Percentiles rank a stretch among this genome's conserved stretches.
phyloP scores from a whole-genome alignment of 1,284 basidiomycete genomes.

The Cryptococcus hybrid region DNA sequence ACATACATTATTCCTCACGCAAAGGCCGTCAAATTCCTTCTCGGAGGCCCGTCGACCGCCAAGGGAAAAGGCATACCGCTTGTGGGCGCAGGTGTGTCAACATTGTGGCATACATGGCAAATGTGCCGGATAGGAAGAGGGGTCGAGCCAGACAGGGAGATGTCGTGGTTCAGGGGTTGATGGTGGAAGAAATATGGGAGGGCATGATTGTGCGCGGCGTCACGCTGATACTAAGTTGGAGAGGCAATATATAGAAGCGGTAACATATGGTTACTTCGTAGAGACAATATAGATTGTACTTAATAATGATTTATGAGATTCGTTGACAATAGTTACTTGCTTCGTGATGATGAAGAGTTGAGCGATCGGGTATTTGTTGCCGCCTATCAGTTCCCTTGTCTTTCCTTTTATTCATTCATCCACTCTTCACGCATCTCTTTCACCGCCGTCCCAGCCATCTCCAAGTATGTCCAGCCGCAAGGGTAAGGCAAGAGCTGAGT shows the following conservation, averaged over 20 bases:
- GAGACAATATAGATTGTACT: too few species aligned
- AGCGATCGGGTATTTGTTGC: too few species aligned
- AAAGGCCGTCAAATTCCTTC: slow-evolving; percentile 14
- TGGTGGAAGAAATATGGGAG: slow-evolving; percentile 29
- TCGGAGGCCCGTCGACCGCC: slow-evolving; percentile 23
- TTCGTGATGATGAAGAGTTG: too few species aligned
- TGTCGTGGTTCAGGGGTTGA: slow-evolving; percentile 32
- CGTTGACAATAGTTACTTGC: too few species aligned
- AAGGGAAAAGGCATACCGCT: slow-evolving; percentile 26
- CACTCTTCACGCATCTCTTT: too few species aligned
- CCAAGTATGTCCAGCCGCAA: neutral
- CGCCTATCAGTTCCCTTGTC: too few species aligned
- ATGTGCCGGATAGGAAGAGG: slow-evolving; percentile 38
- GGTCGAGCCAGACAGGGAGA: slow-evolving; percentile 28
- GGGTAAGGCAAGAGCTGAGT: neutral
- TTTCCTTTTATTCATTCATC: too few species aligned
- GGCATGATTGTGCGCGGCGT: neutral
- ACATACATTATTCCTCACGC: slow-evolving; percentile 34
- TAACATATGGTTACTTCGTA: too few species aligned
- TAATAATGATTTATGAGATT: too few species aligned
- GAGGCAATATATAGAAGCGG: too few species aligned
- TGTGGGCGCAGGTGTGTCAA: slow-evolving; percentile 41
- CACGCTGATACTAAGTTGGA: too few species aligned
- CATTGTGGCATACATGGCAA: slow-evolving; percentile 49
- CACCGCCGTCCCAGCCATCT: too few species aligned